Evolutionary conservation across 1,284 basidiomycete genomes (phyloP), one percentile per base, ranked within the genome.

Genomic region (Cystobasidium sp.): DNA sequence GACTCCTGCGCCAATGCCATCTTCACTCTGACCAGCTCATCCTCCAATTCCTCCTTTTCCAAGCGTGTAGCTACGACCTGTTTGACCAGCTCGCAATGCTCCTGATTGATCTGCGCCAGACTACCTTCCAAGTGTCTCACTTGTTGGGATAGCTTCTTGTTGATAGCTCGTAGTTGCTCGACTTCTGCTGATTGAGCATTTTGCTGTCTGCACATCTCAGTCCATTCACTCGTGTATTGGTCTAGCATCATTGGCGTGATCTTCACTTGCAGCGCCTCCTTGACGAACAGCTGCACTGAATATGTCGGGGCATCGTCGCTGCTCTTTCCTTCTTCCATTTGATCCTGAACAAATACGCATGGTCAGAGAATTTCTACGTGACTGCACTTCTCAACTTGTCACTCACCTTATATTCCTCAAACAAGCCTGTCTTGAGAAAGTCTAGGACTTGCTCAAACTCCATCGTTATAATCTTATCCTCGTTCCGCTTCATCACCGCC

Each of bases 11-110:
- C 75, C 31, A 76, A 66, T 4, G 68, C 67, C 49, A 94, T 84
- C 82, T 96, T 97, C 83, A 94, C 97, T 61, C 90, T 88, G 46
- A 97, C 93, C 10, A 97, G 87, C 81, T 97, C 92, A 70, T 88
- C 87, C 82, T 97, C 94, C 75, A 93, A 85, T 80, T 96, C 93
- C 81, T 97, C 94, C 79, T 91, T 91, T 75, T 89, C 88, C 46
- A 97, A 84, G 70, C 94, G 88, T 75, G 89, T 86, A 84, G 90
- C 91, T 5, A 97, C 94, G 3, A 97, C 87, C 81, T 96, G 91
- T 79, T 94, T 94, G 86, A 96, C 83, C 16, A 82, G 75, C 53
- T 81, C 83, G 75, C 84, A 84, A 84, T 94, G 92, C 78, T 94
- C 91, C 1, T 86, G 82, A 80, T 89, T 94, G 76, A 96, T 84